A percentile compares a stretch with the other conserved stretches of the same genome.
These are phyloP conservation scores for Candida methanosorbosa DNA, from an alignment of 805 yeast species.

Conservation along the genomic window DNA sequence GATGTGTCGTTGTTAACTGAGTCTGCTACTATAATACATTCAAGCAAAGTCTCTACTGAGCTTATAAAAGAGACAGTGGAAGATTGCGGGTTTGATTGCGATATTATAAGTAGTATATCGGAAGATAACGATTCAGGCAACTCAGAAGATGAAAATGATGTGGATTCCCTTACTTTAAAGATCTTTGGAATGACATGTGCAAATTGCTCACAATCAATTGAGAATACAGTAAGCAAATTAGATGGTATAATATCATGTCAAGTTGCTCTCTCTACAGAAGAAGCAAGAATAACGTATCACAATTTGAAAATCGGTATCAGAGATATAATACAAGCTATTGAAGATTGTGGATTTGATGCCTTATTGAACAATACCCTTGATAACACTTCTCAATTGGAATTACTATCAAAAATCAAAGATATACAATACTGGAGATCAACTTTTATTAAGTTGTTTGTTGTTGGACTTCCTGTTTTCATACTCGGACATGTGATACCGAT, in stretches of 20 bases:
- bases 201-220: constrained; percentile 42
- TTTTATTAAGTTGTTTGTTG: constrained; percentile 39
- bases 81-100: constrained; percentile 43
- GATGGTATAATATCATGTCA: constrained; percentile 41
- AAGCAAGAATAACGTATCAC: constrained; percentile 45
- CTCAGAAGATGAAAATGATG: too few relatives aligned
- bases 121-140: too few relatives aligned
- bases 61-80: constrained; percentile 40
- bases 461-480: constrained; percentile 56
- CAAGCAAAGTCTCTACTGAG: constrained; percentile 18
- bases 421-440: constrained; percentile 60
- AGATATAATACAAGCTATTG: constrained; percentile 43
- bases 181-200: constrained; percentile 58
- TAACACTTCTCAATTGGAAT: constrained; percentile 57
- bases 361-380: constrained; percentile 38
- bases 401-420: constrained; percentile 64
- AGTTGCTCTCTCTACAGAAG: constrained; percentile 46
- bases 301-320: constrained; percentile 52
- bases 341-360: constrained; percentile 47
- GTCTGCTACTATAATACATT: constrained; percentile 52
- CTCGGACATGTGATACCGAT: constrained; percentile 42
- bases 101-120: too few relatives aligned
- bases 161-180: constrained; percentile 26
- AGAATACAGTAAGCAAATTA: constrained; percentile 31
- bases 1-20: constrained; percentile 72